A percentile compares a stretch with the other conserved stretches of the same genome.
Conservation (phyloP, 805 yeast genomes). For the Candida sanyiensis region DNA sequence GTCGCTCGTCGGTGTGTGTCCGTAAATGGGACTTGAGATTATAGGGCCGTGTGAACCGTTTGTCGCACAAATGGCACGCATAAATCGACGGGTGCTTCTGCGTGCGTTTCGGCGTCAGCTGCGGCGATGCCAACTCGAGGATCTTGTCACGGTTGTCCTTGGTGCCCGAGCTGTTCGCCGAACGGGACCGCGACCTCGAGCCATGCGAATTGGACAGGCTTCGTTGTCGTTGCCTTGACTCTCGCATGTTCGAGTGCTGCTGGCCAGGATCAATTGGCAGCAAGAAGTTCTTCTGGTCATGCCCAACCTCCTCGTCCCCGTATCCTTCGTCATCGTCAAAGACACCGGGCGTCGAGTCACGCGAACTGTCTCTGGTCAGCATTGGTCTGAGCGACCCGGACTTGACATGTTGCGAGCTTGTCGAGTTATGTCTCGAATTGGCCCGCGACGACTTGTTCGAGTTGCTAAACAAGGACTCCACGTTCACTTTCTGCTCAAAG, state of each 20-base stretch:
- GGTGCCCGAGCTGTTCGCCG: slow-evolving; percentile 20
- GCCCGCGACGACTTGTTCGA: slow-evolving; percentile 33
- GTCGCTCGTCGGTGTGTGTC: slow-evolving; percentile 84
- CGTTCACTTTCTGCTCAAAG: slow-evolving; percentile 42
- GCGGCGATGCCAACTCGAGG: slow-evolving; percentile 59
- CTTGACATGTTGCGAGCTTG: slow-evolving; percentile 23
- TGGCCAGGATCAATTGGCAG: slow-evolving; percentile 10
- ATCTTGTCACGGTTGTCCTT: slow-evolving; percentile 42
- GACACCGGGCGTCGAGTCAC: slow-evolving; percentile 1
- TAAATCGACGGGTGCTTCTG: slow-evolving; percentile 71
- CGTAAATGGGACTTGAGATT: slow-evolving; percentile 86
- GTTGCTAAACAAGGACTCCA: slow-evolving; percentile 40
- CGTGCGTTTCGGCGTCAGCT: slow-evolving; percentile 44
- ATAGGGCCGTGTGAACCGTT: slow-evolving; percentile 86
- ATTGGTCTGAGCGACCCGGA: slow-evolving; percentile 15
- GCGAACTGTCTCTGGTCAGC: not conserved
- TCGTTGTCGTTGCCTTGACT: slow-evolving; percentile 30
- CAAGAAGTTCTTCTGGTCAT: not conserved
- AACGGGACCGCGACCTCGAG: slow-evolving; percentile 1
- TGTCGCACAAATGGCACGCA: slow-evolving; percentile 79
- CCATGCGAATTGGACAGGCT: slow-evolving; percentile 20
- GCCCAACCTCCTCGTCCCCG: slow-evolving; percentile 1
- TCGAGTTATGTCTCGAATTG: slow-evolving; percentile 26
- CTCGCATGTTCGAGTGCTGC: slow-evolving; percentile 18
- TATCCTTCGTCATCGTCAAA: slow-evolving; percentile 10